Conservation (phyloP, 2,329 filamentous ascomycete species). For the Neofusicoccum sp. region DNA sequence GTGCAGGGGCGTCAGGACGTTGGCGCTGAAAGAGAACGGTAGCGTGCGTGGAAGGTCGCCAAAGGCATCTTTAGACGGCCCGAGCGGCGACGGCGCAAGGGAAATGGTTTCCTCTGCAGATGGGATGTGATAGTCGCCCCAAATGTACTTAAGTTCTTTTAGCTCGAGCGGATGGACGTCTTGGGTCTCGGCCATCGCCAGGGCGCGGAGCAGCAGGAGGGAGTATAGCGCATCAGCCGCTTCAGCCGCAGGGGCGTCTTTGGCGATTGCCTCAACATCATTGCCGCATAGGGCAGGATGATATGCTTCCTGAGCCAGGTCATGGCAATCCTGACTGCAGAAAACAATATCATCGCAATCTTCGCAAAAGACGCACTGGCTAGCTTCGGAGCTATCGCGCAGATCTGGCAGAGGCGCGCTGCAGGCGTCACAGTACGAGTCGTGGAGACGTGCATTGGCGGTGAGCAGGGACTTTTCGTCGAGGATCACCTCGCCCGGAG, state of each 20-base stretch:
- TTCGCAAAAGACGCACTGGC: conserved; percentile 50
- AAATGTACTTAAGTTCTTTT: conserved; percentile 64
- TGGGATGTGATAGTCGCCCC: conserved; percentile 59
- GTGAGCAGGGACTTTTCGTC: conserved; percentile 84
- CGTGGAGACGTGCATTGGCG: conserved; percentile 84
- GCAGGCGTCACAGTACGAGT: conserved; percentile 87
- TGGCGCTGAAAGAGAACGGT: conserved; percentile 77
- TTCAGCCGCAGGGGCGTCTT: conserved; percentile 59
- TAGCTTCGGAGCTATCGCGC: conserved; percentile 19
- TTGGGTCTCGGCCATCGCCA: conserved; percentile 65
- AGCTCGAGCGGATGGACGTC: conserved; percentile 61
- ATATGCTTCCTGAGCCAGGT: conserved; percentile 58
- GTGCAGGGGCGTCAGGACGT: conserved; percentile 73
- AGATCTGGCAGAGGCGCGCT: conserved; percentile 66
- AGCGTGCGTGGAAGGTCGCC: conserved; percentile 58
- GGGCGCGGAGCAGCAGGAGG: conserved; percentile 59
- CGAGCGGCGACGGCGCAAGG: conserved; percentile 18
- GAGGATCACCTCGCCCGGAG: conserved; percentile 74
- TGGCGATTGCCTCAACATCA: conserved; percentile 59
- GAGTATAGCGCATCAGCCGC: conserved; percentile 64
- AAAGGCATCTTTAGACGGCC: conserved; percentile 26
- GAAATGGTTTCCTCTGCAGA: neutral
- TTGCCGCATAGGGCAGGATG: conserved; percentile 61
- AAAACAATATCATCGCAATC: conserved; percentile 63
- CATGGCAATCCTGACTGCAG: conserved; percentile 60